These are phyloP conservation scores for Paramecium primaurelia DNA, from an alignment of 73 alveolate species.

Conservation along the genomic window DNA sequence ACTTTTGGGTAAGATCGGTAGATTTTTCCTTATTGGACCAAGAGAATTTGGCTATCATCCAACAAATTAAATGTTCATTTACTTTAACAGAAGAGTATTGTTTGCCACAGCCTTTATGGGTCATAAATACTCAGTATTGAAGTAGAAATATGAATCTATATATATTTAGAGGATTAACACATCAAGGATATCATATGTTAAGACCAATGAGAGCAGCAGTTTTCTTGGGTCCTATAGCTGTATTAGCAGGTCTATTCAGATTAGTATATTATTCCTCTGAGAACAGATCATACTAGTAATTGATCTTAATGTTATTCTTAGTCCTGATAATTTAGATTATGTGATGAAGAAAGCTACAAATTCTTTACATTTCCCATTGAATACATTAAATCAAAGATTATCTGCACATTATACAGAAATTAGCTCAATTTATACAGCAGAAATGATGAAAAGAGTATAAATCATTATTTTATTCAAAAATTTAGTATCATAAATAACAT, in stretches of 20 bases:
- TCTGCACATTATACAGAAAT: constrained; percentile 60
- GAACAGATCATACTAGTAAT: constrained; percentile 52
- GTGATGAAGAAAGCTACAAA: constrained; percentile 54
- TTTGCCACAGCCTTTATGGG: constrained; percentile 43
- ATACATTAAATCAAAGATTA: constrained; percentile 57
- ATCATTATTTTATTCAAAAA: not conserved
- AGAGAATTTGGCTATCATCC: constrained; percentile 64
- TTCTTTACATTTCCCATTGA: constrained; percentile 48
- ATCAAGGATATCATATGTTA: constrained; percentile 58
- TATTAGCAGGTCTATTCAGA: constrained; percentile 51
- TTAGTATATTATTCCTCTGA: constrained; percentile 49
- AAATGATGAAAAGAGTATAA: constrained; percentile 58
- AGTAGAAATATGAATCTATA: not conserved
- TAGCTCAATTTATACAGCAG: constrained; percentile 56
- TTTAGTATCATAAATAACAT: constrained; percentile 39
- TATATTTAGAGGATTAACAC: constrained; percentile 40
- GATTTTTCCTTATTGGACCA: constrained; percentile 64
- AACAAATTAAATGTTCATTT: constrained; percentile 40
- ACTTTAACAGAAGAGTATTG: constrained; percentile 47
- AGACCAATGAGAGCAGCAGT: constrained; percentile 57
- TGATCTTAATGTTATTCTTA: not conserved
- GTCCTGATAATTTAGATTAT: constrained; percentile 61
- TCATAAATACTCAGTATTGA: constrained; percentile 56
- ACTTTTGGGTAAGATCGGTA: constrained; percentile 56
- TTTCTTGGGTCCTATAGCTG: constrained; percentile 48